Evolutionary conservation across 441 rosid genomes (phyloP).

Genomic region (Cnidoscolus chayamansa): DNA sequence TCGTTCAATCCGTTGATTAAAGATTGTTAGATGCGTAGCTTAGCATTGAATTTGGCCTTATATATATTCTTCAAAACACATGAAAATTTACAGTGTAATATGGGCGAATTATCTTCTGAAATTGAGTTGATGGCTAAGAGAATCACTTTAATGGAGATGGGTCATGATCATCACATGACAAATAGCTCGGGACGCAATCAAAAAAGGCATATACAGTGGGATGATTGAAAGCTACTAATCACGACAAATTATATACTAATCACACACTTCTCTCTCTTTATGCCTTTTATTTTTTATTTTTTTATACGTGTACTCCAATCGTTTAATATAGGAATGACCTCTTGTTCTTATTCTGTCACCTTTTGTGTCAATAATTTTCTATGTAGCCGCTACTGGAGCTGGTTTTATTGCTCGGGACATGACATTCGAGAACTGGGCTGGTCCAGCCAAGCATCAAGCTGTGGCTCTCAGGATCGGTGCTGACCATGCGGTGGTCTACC

Average conservation of each 20-base stretch:
- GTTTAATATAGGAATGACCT: neutral
- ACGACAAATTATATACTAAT: too few species aligned
- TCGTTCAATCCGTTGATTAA: too few species aligned
- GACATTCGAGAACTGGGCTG: conserved; percentile 82
- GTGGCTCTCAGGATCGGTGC: conserved; percentile 91
- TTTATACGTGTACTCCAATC: too few species aligned
- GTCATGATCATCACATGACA: conserved; percentile 11
- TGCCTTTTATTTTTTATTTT: too few species aligned
- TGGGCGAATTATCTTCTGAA: neutral
- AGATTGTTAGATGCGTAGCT: too few species aligned
- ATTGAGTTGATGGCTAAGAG: conserved; percentile 13
- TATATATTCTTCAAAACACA: too few species aligned
- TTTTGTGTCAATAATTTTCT: neutral
- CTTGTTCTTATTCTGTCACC: too few species aligned
- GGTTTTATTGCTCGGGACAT: conserved; percentile 87
- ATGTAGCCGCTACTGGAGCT: conserved; percentile 77
- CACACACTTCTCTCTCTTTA: neutral
- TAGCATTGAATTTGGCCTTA: too few species aligned
- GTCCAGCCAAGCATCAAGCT: conserved; percentile 86
- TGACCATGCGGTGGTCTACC: conserved; percentile 78
- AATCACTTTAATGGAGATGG: conserved; percentile 26
- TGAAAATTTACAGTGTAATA: too few species aligned
- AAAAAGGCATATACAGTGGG: neutral
- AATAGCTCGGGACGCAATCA: neutral
- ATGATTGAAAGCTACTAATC: neutral